Conservation (phyloP, 495 filamentous ascomycete genomes). For the Collariella sp. region DNA sequence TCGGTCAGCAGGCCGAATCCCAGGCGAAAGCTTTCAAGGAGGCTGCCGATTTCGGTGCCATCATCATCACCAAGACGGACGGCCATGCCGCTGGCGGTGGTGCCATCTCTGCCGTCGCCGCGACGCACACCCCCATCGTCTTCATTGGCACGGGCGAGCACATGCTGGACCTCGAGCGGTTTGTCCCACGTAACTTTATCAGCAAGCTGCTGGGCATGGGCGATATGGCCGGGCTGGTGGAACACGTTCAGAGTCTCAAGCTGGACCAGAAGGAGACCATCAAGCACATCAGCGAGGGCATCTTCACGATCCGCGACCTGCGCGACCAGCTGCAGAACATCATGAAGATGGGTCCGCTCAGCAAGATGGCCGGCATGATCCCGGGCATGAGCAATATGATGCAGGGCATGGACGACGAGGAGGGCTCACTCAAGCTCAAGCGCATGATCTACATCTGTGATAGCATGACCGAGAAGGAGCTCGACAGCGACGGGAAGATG, state of each 20-base stretch:
- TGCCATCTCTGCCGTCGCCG: constrained; percentile 96
- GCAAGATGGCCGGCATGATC: constrained; percentile 98
- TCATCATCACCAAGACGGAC: constrained; percentile 98
- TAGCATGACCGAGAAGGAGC: constrained; percentile 89
- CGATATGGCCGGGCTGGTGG: constrained; percentile 88
- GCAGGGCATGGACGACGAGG: constrained; percentile 92
- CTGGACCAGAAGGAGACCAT: constrained; percentile 97
- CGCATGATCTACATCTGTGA: constrained; percentile 99
- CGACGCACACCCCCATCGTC: constrained; percentile 92
- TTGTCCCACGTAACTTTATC: constrained; percentile 84
- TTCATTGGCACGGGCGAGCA: constrained; percentile 98
- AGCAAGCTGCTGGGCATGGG: constrained; percentile 93
- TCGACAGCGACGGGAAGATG: constrained; percentile 89
- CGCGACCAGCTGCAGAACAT: constrained; percentile 94
- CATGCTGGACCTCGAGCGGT: constrained; percentile 88
- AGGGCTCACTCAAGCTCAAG: constrained; percentile 82
- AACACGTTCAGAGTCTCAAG: constrained; percentile 95
- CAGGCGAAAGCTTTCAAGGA: constrained; percentile 97
- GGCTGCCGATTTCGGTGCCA: constrained; percentile 93
- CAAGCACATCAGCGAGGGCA: constrained; percentile 94
- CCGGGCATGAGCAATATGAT: constrained; percentile 89
- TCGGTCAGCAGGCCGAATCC: constrained; percentile 90
- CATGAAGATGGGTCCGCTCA: constrained; percentile 98
- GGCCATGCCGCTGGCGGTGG: constrained; percentile 91
- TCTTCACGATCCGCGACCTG: constrained; percentile 91